These are phyloP conservation scores for Elsinoe perseae DNA, from an alignment of 2,329 filamentous ascomycete species.

Conservation along the genomic window DNA sequence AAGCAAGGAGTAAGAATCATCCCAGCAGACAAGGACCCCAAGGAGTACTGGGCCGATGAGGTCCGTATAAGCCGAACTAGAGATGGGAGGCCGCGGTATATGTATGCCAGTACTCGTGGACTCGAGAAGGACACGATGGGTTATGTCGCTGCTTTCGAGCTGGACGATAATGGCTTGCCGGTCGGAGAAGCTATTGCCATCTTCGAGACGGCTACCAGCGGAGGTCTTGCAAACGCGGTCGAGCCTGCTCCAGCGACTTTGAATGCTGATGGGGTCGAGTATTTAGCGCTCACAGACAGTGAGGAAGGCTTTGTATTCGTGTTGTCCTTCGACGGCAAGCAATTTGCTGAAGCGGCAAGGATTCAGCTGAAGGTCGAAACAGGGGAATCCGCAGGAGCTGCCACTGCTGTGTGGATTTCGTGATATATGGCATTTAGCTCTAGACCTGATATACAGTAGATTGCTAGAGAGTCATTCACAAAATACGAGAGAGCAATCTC, in stretches of 20 bases:
- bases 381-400: constrained; percentile 26
- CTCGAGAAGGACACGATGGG: constrained; percentile 22
- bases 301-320: constrained; percentile 30
- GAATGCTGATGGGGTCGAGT: constrained; percentile 22
- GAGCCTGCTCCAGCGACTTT: constrained; percentile 26
- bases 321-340: constrained; percentile 28
- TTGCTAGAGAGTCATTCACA: background rate
- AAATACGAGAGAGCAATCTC: background rate
- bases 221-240: constrained; percentile 31
- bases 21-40: constrained; percentile 27
- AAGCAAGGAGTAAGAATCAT: constrained; percentile 27
- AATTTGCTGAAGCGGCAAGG: constrained; percentile 26
- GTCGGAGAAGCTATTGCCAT: constrained; percentile 26
- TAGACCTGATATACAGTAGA: background rate
- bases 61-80: constrained; percentile 28
- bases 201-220: constrained; percentile 30
- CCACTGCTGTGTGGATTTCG: constrained; percentile 31
- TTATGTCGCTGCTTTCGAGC: constrained; percentile 12
- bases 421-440: background rate
- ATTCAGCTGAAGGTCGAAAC: constrained; percentile 27
- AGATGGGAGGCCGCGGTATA: constrained; percentile 23
- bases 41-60: constrained; percentile 32
- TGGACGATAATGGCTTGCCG: constrained; percentile 23
- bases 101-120: constrained; percentile 31
- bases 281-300: constrained; percentile 31